These are phyloP conservation scores for Pseudogymnoascus pannorum DNA, from an alignment of 2,329 filamentous ascomycete species.

Conservation along the genomic window DNA sequence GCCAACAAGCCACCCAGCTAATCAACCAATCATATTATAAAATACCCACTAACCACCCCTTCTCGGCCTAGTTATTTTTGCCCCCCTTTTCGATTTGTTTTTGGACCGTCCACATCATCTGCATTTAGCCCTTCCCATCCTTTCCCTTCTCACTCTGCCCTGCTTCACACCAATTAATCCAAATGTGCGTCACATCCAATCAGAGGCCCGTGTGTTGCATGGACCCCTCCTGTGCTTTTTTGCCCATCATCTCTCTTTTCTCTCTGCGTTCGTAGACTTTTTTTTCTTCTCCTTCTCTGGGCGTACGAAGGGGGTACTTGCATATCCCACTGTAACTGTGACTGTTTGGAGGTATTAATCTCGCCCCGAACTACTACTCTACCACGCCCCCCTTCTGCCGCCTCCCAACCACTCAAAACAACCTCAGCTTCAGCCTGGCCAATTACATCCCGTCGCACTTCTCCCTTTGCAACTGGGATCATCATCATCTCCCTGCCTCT, in stretches of 20 bases:
- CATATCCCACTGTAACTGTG: not conserved
- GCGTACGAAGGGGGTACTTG: not conserved
- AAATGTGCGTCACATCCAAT: not conserved
- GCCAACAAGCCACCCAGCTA: no score
- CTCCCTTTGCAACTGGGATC: not conserved
- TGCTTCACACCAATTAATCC: not conserved
- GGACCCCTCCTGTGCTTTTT: not conserved
- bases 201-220: not conserved
- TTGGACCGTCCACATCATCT: not conserved
- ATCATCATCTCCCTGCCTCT: not conserved
- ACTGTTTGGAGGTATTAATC: not conserved
- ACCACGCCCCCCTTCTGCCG: no score
- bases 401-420: not conserved
- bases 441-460: not conserved
- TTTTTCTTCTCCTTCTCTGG: no score
- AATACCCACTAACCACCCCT: no score
- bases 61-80: not conserved
- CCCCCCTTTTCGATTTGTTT: conserved; percentile 4
- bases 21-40: no score
- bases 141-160: not conserved
- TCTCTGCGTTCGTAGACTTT: not conserved
- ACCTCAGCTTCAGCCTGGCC: not conserved
- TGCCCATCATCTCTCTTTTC: no score
- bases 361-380: no score
- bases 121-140: not conserved